Base-by-base conservation (phyloP, 106 monocot genomes). In the Platanthera zijinensis region DNA sequence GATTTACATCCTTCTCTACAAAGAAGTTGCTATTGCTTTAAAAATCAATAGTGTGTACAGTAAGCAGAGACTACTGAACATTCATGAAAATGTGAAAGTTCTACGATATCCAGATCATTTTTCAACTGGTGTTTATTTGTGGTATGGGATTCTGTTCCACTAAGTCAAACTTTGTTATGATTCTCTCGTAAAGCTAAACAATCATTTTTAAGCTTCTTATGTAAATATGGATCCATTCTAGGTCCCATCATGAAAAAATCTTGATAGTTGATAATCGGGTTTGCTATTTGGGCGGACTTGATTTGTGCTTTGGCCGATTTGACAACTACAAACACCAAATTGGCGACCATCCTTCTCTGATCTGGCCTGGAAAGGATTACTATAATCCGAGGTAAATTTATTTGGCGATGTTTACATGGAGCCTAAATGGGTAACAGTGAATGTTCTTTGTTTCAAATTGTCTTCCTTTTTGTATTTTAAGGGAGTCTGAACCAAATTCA, bases 201-300 rank as follows among this genome's bases (percentile, higher is more conserved):
- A 17, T 50, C 47, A 3, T 64, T 61, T 78, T 47, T 71, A 19
- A 61, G 5, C 64, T 13, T 14, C 51, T n/a, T 54, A 32, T 79
- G 70, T 14, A 72, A 59, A 48, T 62, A 10, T 51, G 51, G 15
- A 28, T 30, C 50, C 66, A 79, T 67, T 86, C 17, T 75, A 99
- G 99, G 99, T 99, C 99, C 32, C 99, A 99, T 88, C 99, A 99
- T 90, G 99, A 99, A 75, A 99, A 99, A 88, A 92, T 99, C 79
- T 94, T 99, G 72, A 85, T 99, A 79, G 85, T 99, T 66, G 99
- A 99, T 85, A 87, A 99, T 73, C 83, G 80, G 79, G 78, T 99
- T 81, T 99, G 99, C 79, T 99, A 79, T 77, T 72, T 99, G 84
- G 99, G 99, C 72, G 99, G 99, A 30, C 87, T 99, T 72, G 99